Evolutionary conservation across 164 flowering plant species (phyloP).

Genomic region (Chimonanthus salicifolius): DNA sequence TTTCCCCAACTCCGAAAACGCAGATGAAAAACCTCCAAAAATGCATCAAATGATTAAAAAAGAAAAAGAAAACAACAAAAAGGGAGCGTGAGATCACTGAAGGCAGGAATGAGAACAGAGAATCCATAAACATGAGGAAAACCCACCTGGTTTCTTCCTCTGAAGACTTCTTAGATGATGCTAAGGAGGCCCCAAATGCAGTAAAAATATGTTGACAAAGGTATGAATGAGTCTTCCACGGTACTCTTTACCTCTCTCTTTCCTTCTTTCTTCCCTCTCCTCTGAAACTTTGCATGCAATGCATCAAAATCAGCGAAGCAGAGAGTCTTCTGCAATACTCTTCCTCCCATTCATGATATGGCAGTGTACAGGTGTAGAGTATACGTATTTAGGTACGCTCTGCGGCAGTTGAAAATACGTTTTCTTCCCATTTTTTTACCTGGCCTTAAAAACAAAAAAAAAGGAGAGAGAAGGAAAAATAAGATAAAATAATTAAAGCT

Average conservation of each 20-base stretch:
- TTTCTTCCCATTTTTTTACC: neutral
- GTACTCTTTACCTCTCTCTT: slow-evolving; percentile 31
- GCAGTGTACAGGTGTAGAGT: neutral
- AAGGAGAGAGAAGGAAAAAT: too few species aligned
- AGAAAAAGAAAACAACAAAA: neutral
- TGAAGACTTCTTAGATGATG: slow-evolving; percentile 19
- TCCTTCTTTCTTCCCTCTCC: slow-evolving; percentile 11
- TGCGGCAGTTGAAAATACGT: slow-evolving; percentile 5
- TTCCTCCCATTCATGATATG: slow-evolving; percentile 10
- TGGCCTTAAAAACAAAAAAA: neutral
- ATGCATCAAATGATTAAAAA: neutral
- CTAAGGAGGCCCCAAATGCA: slow-evolving; percentile 19
- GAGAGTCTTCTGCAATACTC: slow-evolving; percentile 55
- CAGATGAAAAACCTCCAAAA: slow-evolving; percentile 6
- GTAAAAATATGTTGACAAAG: slow-evolving; percentile 18
- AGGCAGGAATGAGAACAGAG: slow-evolving; percentile 5
- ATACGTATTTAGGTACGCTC: neutral
- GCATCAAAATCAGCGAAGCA: slow-evolving; percentile 66
- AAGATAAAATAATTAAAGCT: neutral
- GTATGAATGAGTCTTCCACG: slow-evolving; percentile 31
- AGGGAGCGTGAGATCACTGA: neutral
- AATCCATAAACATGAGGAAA: slow-evolving; percentile 11
- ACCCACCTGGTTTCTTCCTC: slow-evolving; percentile 35
- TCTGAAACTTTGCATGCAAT: slow-evolving; percentile 8
- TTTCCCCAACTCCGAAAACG: neutral